Base-by-base conservation (phyloP, 2,329 filamentous ascomycete genomes). In the Scedosporium dehoogii region DNA sequence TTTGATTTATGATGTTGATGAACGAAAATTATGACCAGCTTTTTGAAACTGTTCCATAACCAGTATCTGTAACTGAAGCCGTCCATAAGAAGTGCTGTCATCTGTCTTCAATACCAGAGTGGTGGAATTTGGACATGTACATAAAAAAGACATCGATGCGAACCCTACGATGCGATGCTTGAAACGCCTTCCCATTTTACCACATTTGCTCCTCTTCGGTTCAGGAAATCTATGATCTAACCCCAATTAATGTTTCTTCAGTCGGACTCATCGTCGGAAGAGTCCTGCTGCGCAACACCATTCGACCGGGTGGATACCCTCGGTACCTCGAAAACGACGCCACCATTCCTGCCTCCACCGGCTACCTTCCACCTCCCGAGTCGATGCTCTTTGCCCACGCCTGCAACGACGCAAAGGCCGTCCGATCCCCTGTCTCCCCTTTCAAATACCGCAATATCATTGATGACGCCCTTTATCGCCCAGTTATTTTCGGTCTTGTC, bases 371-470 rank as follows among this genome's bases (percentile, higher is more conserved):
- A 97, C 65, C 90, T 81, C 3, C 92, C 94, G 51, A 97, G 78
- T 55, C 91, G 84, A 73, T 92, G 89, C 74, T 97, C 91, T 70
- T 90, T 93, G 42, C 90, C 92, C 1, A 96, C 83, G 16, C 88
- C 94, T n/a, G 87, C 90, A 12, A 96, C 87, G 29, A 97, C 83
- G 68, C 90, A 93, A 1, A 97, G 75, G 0, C 92, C 92, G 62
- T 89, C 84, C 67, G 84, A 85, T 38, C 88, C 90, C 64, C 87
- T 80, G 18, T 91, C 88, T 3, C 92, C 91, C 18, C 90, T 82
- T 73, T 97, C 94, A 68, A 94, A 92, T 14, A 96, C 82, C 1
- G 90, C 85, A 64, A 99, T 87, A 68, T 90, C 92, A 71, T 97
- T 99, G 67, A 99, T 81, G 6, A 97, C 81, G 51, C 94, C 94